These are phyloP conservation scores for Diutina mesorugosa DNA, from an alignment of 1,139 yeast species.

Conservation along the genomic window DNA sequence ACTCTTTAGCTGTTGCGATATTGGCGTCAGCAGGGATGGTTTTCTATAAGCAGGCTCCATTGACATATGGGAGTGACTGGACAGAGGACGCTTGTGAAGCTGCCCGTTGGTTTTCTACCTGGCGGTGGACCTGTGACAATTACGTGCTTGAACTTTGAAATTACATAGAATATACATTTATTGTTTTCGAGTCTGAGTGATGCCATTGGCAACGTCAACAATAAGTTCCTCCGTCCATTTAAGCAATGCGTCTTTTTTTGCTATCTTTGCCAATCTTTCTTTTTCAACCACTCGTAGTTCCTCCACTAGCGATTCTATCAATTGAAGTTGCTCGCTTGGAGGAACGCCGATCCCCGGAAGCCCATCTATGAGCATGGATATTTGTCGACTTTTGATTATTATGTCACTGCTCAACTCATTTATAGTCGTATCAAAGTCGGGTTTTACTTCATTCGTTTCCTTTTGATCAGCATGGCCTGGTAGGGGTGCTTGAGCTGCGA, in stretches of 20 bases:
- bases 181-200: background rate
- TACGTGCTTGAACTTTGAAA: conserved; percentile 4
- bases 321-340: conserved; percentile 56
- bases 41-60: conserved; percentile 14
- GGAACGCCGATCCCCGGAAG: conserved; percentile 90
- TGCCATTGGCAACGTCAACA: conserved; percentile 23
- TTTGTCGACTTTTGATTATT: conserved; percentile 76
- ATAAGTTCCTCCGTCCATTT: conserved; percentile 62
- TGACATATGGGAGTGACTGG: conserved; percentile 26
- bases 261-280: conserved; percentile 43
- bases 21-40: conserved; percentile 10
- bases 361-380: conserved; percentile 72
- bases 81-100: conserved; percentile 13
- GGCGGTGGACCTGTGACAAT: conserved; percentile 23
- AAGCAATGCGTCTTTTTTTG: conserved; percentile 54
- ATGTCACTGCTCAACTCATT: conserved; percentile 75
- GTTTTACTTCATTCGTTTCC: conserved; percentile 8
- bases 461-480: conserved; percentile 29
- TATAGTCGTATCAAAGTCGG: conserved; percentile 39
- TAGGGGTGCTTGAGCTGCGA: conserved; percentile 36
- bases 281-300: conserved; percentile 53
- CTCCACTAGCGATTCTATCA: conserved; percentile 49
- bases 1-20: conserved; percentile 9
- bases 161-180: background rate
- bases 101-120: conserved; percentile 18